Conservation (phyloP, 345 rosid species). For the Odontarrhena argentea region DNA sequence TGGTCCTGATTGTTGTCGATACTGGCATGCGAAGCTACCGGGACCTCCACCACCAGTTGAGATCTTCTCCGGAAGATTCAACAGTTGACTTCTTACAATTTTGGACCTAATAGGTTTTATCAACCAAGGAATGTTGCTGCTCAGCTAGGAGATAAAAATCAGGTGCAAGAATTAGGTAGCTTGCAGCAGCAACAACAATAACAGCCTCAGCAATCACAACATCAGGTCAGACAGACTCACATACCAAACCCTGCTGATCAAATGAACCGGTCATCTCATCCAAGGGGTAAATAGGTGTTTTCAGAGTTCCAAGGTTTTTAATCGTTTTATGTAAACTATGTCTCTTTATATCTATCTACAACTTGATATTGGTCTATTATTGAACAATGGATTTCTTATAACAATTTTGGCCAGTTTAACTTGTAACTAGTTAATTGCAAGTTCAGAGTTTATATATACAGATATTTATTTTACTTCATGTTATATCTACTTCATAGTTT, state of each 20-base stretch:
- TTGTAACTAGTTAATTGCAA: no score
- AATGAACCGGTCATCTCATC: constrained; percentile 63
- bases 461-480: not conserved
- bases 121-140: constrained; percentile 65
- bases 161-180: constrained; percentile 49
- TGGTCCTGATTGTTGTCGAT: constrained; percentile 96
- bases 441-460: constrained; percentile 26
- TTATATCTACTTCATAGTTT: constrained; percentile 9
- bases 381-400: constrained; percentile 34
- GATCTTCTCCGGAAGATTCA: constrained; percentile 95
- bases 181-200: constrained; percentile 57
- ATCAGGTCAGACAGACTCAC: constrained; percentile 65
- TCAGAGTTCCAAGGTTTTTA: constrained; percentile 81
- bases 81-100: constrained; percentile 67
- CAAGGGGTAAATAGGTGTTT: constrained; percentile 99
- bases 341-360: constrained; percentile 54
- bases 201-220: constrained; percentile 70
- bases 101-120: constrained; percentile 68
- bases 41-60: constrained; percentile 97
- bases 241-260: constrained; percentile 67
- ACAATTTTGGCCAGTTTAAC: constrained; percentile 41
- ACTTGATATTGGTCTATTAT: constrained; percentile 37
- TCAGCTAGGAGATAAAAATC: constrained; percentile 69
- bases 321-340: constrained; percentile 60
- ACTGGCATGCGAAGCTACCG: constrained; percentile 88